phyloP scores from a whole-genome alignment of 1,139 yeast genomes.

The Candida glucosophila region DNA sequence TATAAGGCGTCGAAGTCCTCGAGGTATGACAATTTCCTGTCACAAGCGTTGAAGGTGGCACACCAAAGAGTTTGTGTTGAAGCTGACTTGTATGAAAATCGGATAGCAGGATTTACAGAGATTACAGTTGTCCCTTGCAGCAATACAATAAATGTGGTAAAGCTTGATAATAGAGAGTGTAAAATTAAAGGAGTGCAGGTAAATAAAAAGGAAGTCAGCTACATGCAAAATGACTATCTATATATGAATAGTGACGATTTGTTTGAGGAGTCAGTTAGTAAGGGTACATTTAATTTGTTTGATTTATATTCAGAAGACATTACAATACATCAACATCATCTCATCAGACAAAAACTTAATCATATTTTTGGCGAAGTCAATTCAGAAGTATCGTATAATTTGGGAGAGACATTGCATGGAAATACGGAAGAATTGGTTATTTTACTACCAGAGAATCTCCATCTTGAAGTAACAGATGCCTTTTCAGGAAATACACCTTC shows the following conservation, averaged over 20 bases:
- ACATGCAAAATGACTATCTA: constrained; percentile 29
- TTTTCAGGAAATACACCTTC: constrained; percentile 33
- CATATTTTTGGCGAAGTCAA: constrained; percentile 51
- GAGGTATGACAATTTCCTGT: constrained; percentile 18
- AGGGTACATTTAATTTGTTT: constrained; percentile 23
- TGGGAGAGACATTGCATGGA: constrained; percentile 16
- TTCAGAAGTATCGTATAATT: constrained; percentile 19
- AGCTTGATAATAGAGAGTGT: constrained; percentile 78
- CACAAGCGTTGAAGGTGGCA: constrained; percentile 45
- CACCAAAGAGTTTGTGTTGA: constrained; percentile 66
- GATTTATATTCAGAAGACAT: constrained; percentile 37
- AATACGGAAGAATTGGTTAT: constrained; percentile 69
- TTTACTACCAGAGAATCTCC: constrained; percentile 63
- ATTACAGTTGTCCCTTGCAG: constrained; percentile 69
- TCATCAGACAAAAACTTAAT: constrained; percentile 54
- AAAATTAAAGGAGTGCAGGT: constrained; percentile 54
- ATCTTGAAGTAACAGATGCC: constrained; percentile 50
- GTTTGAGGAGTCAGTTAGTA: constrained; percentile 16
- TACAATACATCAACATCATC: constrained; percentile 51
- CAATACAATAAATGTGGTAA: constrained; percentile 46
- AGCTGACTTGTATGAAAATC: constrained; percentile 49
- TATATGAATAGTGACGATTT: constrained; percentile 28
- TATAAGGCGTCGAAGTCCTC: constrained; percentile 11
- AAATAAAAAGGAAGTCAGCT: constrained; percentile 35
- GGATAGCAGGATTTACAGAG: constrained; percentile 70